Evolutionary conservation across 2,329 filamentous ascomycete genomes (phyloP).

Genomic region (Plenodomus lindquistii): DNA sequence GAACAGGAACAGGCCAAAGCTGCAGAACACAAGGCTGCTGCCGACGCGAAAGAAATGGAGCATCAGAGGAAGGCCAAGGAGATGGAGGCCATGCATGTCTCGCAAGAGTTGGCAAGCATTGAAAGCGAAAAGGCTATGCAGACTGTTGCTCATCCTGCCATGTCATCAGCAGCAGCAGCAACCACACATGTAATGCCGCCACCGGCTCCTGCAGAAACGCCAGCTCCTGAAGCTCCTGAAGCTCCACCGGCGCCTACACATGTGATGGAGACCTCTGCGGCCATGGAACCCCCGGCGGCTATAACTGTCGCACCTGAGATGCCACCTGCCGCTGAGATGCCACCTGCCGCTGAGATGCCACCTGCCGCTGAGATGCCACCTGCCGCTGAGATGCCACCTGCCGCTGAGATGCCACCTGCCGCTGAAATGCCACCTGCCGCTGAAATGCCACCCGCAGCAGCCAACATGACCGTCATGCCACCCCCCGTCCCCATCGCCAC

Average conservation of each 20-base stretch:
- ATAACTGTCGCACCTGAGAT: neutral
- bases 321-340: neutral
- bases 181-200: conserved; percentile 7
- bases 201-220: neutral
- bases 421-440: too few species aligned
- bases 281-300: neutral
- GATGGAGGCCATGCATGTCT: conserved; percentile 19
- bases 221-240: neutral
- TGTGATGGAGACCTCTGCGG: neutral
- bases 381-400: neutral
- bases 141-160: neutral
- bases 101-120: conserved; percentile 10
- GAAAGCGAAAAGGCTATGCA: conserved; percentile 2
- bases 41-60: conserved; percentile 9
- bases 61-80: conserved; percentile 8
- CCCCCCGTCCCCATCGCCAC: conserved; percentile 8
- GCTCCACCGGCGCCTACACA: neutral
- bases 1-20: conserved; percentile 10
- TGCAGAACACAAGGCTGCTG: conserved; percentile 10
- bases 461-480: neutral
- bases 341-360: too few species aligned
- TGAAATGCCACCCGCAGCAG: neutral
- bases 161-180: conserved; percentile 2
- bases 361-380: neutral
- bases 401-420: neutral